Conservation (phyloP, 805 yeast species). For the Myxozyma mucilagina region DNA sequence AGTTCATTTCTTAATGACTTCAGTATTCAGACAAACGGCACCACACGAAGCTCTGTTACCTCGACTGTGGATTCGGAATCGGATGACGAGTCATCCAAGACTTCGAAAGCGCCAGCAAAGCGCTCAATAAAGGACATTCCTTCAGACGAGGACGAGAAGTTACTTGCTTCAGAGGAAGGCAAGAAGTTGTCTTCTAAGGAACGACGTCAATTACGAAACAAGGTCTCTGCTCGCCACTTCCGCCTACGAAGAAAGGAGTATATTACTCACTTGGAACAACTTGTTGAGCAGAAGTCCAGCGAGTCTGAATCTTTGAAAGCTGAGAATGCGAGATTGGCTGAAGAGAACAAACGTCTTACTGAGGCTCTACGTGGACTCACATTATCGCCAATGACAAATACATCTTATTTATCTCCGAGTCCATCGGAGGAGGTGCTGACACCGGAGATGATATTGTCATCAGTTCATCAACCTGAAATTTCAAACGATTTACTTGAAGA, state of each 20-base stretch:
- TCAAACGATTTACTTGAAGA: constrained; percentile 2
- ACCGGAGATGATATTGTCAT: background rate
- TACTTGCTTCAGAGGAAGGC: constrained; percentile 37
- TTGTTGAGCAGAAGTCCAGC: constrained; percentile 32
- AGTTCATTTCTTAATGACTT: too few relatives aligned
- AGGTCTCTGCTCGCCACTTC: constrained; percentile 39
- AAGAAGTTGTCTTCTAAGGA: constrained; percentile 36
- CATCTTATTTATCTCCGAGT: constrained; percentile 17
- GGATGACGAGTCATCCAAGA: constrained; percentile 4
- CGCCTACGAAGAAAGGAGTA: constrained; percentile 39
- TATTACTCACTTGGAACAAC: constrained; percentile 37
- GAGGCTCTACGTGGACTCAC: constrained; percentile 20
- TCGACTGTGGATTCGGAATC: constrained; percentile 14
- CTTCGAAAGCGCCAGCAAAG: background rate
- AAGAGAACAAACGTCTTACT: constrained; percentile 27
- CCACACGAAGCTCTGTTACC: background rate
- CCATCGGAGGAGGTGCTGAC: constrained; percentile 5
- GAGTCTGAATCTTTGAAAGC: constrained; percentile 31
- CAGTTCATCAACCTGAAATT: background rate
- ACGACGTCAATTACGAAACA: constrained; percentile 39
- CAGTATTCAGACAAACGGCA: too few relatives aligned
- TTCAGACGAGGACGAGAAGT: constrained; percentile 39
- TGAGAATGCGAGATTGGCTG: constrained; percentile 26
- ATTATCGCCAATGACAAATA: constrained; percentile 6
- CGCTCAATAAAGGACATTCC: constrained; percentile 1